Percentiles rank a stretch among this genome's conserved stretches.
phyloP scores from a whole-genome alignment of 768 basidiomycete genomes.

The Suillus tomentosus region DNA sequence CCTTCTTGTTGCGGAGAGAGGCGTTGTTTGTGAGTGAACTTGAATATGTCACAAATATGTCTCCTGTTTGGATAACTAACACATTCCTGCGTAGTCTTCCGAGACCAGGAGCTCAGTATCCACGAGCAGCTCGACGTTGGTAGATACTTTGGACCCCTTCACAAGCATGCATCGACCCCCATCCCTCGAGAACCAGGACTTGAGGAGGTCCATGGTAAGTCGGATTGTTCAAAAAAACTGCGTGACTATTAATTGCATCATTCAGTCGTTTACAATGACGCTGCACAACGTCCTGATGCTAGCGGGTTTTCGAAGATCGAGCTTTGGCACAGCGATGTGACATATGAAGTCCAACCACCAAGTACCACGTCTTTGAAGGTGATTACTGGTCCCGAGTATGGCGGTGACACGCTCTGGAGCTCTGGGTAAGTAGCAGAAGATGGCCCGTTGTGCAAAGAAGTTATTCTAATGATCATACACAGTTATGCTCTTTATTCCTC shows the following conservation, averaged over 20 bases:
- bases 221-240: conserved; percentile 1
- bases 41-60: background rate
- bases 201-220: conserved; percentile 72
- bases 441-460: background rate
- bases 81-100: conserved; percentile 54
- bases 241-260: conserved; percentile 12
- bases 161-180: conserved; percentile 83
- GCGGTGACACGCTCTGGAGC: conserved; percentile 82
- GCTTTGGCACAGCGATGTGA: conserved; percentile 81
- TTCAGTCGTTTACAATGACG: conserved; percentile 71
- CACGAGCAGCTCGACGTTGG: conserved; percentile 72
- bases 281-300: conserved; percentile 60
- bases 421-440: conserved; percentile 55
- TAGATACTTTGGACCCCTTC: conserved; percentile 71
- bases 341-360: conserved; percentile 84
- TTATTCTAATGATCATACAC: conserved; percentile 14
- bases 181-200: conserved; percentile 69
- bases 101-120: conserved; percentile 70
- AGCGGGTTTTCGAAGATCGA: conserved; percentile 72
- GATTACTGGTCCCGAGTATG: conserved; percentile 66
- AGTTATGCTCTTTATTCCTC: conserved; percentile 84
- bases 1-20: conserved; percentile 71
- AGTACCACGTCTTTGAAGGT: conserved; percentile 77
- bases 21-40: conserved; percentile 64
- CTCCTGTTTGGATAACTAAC: background rate